Evolutionary conservation across 1,139 yeast genomes (phyloP).

Genomic region (Yamadazyma jaroonii): DNA sequence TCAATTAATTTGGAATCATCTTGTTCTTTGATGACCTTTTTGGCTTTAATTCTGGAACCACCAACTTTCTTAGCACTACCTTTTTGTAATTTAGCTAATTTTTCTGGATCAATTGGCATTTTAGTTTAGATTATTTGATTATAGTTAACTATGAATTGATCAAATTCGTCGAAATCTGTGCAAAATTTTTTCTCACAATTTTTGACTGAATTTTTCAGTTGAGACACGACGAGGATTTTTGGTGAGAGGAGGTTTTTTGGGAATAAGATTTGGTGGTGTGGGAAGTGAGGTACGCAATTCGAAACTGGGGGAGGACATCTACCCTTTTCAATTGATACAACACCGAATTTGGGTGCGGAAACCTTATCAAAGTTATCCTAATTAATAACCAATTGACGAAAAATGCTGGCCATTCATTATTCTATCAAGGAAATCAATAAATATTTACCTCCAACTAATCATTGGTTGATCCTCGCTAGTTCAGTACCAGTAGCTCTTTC

Average conservation of each 20-base stretch:
- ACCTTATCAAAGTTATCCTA: background rate
- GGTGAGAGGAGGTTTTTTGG: too few species aligned
- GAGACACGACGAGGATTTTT: conserved; percentile 5
- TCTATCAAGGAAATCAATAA: conserved; percentile 16
- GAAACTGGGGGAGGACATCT: too few species aligned
- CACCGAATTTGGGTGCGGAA: too few species aligned
- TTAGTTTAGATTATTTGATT: background rate
- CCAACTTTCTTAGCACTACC: conserved; percentile 73
- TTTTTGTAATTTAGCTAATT: conserved; percentile 81
- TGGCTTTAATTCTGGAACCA: conserved; percentile 86
- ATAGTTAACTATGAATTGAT: background rate
- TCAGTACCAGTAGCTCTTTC: conserved; percentile 33
- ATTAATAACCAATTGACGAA: background rate
- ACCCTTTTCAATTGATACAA: too few species aligned
- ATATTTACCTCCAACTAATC: conserved; percentile 26
- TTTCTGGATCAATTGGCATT: conserved; percentile 87
- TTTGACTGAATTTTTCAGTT: conserved; percentile 3
- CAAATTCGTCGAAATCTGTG: conserved; percentile 5
- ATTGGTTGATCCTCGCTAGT: conserved; percentile 23
- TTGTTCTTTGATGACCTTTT: conserved; percentile 67
- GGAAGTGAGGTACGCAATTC: too few species aligned
- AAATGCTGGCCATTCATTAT: conserved; percentile 12
- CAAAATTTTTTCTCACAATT: conserved; percentile 3
- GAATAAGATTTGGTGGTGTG: too few species aligned
- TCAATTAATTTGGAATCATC: conserved; percentile 91